phyloP scores from a whole-genome alignment of 306 rosid species.

The Spatholobus suberectus region DNA sequence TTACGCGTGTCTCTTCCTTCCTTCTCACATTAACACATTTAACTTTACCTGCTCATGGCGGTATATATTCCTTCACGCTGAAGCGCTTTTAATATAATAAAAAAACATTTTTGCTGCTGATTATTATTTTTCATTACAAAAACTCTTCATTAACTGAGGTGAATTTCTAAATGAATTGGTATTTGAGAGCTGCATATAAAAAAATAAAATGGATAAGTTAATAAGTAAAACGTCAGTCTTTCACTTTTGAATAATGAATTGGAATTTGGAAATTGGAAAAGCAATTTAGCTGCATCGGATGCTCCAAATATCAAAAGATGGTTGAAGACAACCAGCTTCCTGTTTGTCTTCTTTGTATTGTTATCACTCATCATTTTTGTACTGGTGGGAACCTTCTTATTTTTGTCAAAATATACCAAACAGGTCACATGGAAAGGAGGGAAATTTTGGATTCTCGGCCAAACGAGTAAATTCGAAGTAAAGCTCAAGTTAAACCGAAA shows the following conservation, averaged over 20 bases:
- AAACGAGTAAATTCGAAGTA: constrained; percentile 27
- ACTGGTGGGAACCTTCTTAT: constrained; percentile 49
- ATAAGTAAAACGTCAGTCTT: not conserved
- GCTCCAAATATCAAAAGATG: constrained; percentile 15
- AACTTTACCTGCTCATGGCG: not conserved
- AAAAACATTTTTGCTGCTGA: not conserved
- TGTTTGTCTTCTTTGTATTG: constrained; percentile 30
- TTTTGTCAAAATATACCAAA: constrained; percentile 49
- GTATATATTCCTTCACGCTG: not conserved
- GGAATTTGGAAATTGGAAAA: not conserved
- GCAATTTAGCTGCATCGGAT: constrained; percentile 45
- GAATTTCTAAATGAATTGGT: not conserved
- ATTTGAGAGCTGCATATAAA: not conserved
- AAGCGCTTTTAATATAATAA: not conserved
- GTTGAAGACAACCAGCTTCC: constrained; percentile 20
- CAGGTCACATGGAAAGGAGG: constrained; percentile 47
- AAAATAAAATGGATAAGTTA: not conserved
- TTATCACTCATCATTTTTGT: not conserved
- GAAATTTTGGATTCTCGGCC: constrained; percentile 46
- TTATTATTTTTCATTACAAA: not conserved
- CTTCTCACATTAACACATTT: not conserved
- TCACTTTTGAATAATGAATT: not conserved
- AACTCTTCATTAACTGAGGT: not conserved
- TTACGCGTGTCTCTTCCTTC: constrained; percentile 33
- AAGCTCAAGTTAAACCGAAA: constrained; percentile 33